These are phyloP conservation scores for Hypocreales sp. DNA, from an alignment of 2,329 filamentous ascomycete genomes.

Conservation along the genomic window DNA sequence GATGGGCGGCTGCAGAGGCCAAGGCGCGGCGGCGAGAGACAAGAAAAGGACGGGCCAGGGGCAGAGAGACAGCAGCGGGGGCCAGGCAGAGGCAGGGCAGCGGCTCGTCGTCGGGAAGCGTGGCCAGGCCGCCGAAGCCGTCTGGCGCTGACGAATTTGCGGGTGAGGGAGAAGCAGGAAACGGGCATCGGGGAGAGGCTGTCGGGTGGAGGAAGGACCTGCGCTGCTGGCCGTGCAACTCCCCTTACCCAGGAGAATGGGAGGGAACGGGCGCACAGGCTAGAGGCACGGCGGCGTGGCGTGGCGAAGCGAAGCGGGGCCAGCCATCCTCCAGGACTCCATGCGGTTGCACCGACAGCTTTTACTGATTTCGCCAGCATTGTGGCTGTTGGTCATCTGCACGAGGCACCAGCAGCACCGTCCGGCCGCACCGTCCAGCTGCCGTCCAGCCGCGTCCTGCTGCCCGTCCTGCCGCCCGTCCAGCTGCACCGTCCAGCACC, in stretches of 20 bases:
- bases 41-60: background rate
- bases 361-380: too few relatives aligned
- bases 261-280: constrained; percentile 17
- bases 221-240: constrained; percentile 22
- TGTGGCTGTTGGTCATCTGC: too few relatives aligned
- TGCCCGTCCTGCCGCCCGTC: too few relatives aligned
- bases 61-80: background rate
- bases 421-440: background rate
- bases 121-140: constrained; percentile 13
- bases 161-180: constrained; percentile 13
- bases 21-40: background rate
- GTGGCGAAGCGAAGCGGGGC: constrained; percentile 8
- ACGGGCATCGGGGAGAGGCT: constrained; percentile 22
- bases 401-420: too few relatives aligned
- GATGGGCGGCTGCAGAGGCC: too few relatives aligned
- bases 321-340: constrained; percentile 8
- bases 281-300: constrained; percentile 14
- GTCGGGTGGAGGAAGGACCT: constrained; percentile 24
- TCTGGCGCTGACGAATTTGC: constrained; percentile 16
- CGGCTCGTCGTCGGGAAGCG: background rate
- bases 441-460: too few relatives aligned
- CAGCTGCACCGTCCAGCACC: too few relatives aligned
- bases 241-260: constrained; percentile 25
- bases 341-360: constrained; percentile 3
- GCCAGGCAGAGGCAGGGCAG: background rate